Base-by-base conservation (phyloP, 2,329 filamentous ascomycete genomes). In the Monosporascus sp. region DNA sequence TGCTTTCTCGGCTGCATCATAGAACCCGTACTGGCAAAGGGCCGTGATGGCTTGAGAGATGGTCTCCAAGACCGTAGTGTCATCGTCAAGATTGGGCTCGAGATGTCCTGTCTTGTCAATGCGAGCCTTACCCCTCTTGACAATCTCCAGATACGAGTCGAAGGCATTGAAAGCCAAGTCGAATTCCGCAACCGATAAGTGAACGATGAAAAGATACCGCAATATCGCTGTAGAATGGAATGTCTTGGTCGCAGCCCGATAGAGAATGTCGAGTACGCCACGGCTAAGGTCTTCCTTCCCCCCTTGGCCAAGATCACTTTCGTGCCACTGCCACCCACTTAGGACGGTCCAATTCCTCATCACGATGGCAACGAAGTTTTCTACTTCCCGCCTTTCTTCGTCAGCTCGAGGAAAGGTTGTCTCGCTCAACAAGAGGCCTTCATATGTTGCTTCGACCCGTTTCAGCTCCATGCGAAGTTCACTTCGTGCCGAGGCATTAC, bases 201-300 rank as follows among this genome's bases (percentile, higher is more conserved):
- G 94, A 2, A 96, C 87, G 11, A 84, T 86, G 66, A 97, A 97
- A 0, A 99, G 78, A 62, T 92, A 83, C 53, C 93, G 82, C 31
- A 99, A 74, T 56, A 97, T 89, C 9, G 90, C 77, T 1, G 93
- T 96, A 1, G 94, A 99, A 70, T 99, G 94, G 65, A 94, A 99
- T 0, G 92, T 96, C 70, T 94, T 96, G 9, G 88, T 90, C 7
- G 93, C 90, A 22, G 92, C 90, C 39, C 88, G 87, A 70, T 97
- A 99, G 6, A 99, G 78, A 27, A 91, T 89, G 69, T 94, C 92
- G 41, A 99, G 80, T 34, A 95, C 84, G 49, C 85, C 85, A 51
- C 87, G 84, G 57, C 88, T 88, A 18, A 93, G 74, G 22, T 80
- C 83, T 64, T 86, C 84, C 61, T 90, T 88, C 8, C 91, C 92